Evolutionary conservation across 1,284 basidiomycete species (phyloP).

Genomic region (Gomphus bonarii): DNA sequence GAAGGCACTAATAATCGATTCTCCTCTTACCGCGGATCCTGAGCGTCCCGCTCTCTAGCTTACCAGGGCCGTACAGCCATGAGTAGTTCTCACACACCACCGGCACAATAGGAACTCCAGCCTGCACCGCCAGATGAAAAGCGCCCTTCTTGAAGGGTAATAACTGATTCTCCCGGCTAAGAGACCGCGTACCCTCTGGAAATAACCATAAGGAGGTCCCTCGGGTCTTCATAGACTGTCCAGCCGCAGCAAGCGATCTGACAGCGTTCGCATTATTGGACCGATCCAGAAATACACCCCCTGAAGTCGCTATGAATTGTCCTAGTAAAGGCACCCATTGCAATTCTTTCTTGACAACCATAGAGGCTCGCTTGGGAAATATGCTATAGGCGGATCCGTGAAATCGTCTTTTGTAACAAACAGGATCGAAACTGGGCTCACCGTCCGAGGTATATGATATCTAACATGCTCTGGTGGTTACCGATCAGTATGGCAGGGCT

Average conservation of each 20-base stretch:
- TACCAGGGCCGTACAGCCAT: slow-evolving; percentile 67
- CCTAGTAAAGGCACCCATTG: slow-evolving; percentile 82
- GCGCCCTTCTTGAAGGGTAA: slow-evolving; percentile 97
- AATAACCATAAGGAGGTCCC: slow-evolving; percentile 83
- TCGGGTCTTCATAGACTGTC: slow-evolving; percentile 69
- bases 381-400: slow-evolving; percentile 36
- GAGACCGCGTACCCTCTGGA: slow-evolving; percentile 85
- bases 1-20: slow-evolving; percentile 9
- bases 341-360: slow-evolving; percentile 93
- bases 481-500: slow-evolving; percentile 70
- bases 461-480: slow-evolving; percentile 93
- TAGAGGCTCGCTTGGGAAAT: slow-evolving; percentile 75
- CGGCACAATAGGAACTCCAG: slow-evolving; percentile 81
- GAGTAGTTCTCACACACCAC: slow-evolving; percentile 94
- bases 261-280: slow-evolving; percentile 74
- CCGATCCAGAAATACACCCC: slow-evolving; percentile 92
- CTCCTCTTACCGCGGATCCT: slow-evolving; percentile 66
- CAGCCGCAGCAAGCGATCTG: slow-evolving; percentile 68
- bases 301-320: slow-evolving; percentile 84
- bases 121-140: slow-evolving; percentile 91
- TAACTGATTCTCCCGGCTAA: slow-evolving; percentile 53
- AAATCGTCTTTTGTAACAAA: slow-evolving; percentile 1
- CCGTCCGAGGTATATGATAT: slow-evolving; percentile 79
- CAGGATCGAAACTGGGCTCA: slow-evolving; percentile 25
- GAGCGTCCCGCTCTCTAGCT: slow-evolving; percentile 72